Evolutionary conservation across 208 protist genomes (phyloP).

Genomic region (Crithidia thermophila): DNA sequence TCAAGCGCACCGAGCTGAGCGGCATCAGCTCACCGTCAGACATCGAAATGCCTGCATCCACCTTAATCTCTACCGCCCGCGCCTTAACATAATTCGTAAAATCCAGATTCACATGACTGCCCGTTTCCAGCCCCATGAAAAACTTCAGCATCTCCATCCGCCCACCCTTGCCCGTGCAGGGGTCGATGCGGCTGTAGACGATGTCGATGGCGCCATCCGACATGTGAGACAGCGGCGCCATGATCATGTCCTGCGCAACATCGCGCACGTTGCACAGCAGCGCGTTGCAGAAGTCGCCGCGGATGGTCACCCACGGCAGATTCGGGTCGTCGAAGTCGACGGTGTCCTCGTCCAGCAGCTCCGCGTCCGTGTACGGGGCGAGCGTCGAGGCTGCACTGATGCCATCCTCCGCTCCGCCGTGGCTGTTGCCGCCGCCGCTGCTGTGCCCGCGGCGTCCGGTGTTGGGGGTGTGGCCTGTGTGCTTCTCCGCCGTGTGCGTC

Average conservation of each 20-base stretch:
- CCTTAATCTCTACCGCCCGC: constrained; percentile 74
- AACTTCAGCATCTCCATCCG: constrained; percentile 76
- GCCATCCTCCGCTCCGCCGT: neutral
- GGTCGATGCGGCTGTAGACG: constrained; percentile 58
- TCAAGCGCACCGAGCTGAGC: constrained; percentile 63
- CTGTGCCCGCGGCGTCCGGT: neutral
- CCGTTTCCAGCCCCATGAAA: constrained; percentile 60
- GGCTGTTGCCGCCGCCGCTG: no score
- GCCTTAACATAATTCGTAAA: constrained; percentile 86
- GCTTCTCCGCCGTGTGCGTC: constrained; percentile 10
- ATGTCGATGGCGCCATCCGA: constrained; percentile 84
- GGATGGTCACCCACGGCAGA: constrained; percentile 80
- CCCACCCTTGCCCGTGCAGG: constrained; percentile 26
- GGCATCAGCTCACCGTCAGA: constrained; percentile 88
- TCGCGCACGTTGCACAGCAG: constrained; percentile 77
- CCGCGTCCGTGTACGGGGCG: constrained; percentile 30
- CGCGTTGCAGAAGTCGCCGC: constrained; percentile 60
- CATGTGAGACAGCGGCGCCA: constrained; percentile 78
- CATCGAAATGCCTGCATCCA: constrained; percentile 75
- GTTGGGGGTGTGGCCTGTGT: constrained; percentile 5
- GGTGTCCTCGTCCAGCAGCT: constrained; percentile 47
- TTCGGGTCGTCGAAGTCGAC: constrained; percentile 70
- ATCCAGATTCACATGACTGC: constrained; percentile 63
- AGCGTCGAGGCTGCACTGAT: constrained; percentile 20
- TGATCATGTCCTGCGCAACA: constrained; percentile 74